Conservation (phyloP, 768 basidiomycete genomes). For the Flagelloscypha sp. region DNA sequence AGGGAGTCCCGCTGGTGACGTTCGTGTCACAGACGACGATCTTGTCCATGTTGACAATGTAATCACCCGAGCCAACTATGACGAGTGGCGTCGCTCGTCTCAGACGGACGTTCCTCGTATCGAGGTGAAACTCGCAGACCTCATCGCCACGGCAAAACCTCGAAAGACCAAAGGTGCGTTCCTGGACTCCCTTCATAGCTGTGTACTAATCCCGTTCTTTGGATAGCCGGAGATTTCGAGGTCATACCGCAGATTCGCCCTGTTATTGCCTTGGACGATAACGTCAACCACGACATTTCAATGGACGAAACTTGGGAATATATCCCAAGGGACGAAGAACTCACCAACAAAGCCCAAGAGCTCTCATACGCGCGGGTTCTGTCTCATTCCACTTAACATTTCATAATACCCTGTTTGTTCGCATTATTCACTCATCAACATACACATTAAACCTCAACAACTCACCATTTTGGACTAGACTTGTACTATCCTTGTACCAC, state of each 20-base stretch:
- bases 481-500: too few species aligned
- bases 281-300: conserved; percentile 27
- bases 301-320: conserved; percentile 56
- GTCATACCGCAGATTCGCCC: conserved; percentile 43
- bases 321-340: conserved; percentile 33
- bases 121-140: conserved; percentile 26
- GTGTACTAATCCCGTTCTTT: conserved; percentile 1
- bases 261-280: conserved; percentile 53
- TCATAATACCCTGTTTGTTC: too few species aligned
- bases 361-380: too few species aligned
- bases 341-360: too few species aligned
- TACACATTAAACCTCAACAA: too few species aligned
- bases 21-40: conserved; percentile 6
- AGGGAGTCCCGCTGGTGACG: conserved; percentile 11
- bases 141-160: conserved; percentile 26
- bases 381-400: too few species aligned
- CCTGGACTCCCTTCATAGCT: conserved; percentile 1
- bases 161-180: conserved; percentile 35
- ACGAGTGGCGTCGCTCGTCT: not conserved
- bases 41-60: not conserved
- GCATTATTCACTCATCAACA: too few species aligned
- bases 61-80: conserved; percentile 6
- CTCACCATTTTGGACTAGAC: too few species aligned
- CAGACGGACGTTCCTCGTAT: conserved; percentile 4
- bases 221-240: conserved; percentile 46